Evolutionary conservation across 345 rosid species (phyloP).

Genomic region (Citrus glauca): DNA sequence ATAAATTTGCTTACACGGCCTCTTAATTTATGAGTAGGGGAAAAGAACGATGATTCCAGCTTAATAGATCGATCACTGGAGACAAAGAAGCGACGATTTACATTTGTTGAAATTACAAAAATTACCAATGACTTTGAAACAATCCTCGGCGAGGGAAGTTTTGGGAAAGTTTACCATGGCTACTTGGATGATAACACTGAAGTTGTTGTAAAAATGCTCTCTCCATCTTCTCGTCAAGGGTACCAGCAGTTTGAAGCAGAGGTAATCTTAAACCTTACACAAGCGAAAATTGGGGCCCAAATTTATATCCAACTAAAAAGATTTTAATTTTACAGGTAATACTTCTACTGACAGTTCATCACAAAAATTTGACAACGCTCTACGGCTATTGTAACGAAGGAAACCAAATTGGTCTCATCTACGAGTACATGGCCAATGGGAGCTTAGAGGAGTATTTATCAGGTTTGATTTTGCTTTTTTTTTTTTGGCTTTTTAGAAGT

Average conservation of each 20-base stretch:
- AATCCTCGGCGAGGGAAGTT: slow-evolving; percentile 35
- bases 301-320: slow-evolving; percentile 12
- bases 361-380: slow-evolving; percentile 40
- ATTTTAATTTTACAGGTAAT: slow-evolving; percentile 25
- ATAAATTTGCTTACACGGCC: not conserved
- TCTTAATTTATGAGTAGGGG: not conserved
- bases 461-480: slow-evolving; percentile 21
- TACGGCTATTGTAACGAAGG: slow-evolving; percentile 51
- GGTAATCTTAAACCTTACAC: slow-evolving; percentile 6
- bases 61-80: not conserved
- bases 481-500: too few species aligned
- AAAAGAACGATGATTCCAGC: not conserved
- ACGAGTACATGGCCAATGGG: slow-evolving; percentile 61
- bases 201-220: slow-evolving; percentile 42
- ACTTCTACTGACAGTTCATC: slow-evolving; percentile 40
- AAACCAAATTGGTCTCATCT: slow-evolving; percentile 37
- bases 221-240: slow-evolving; percentile 27
- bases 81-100: slow-evolving; percentile 19
- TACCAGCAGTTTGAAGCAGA: slow-evolving; percentile 36
- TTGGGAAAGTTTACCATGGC: slow-evolving; percentile 37
- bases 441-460: slow-evolving; percentile 38
- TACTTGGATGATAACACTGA: slow-evolving; percentile 8
- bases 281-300: not conserved
- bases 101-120: slow-evolving; percentile 14
- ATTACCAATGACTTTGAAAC: slow-evolving; percentile 36